A percentile compares a stretch with the other conserved stretches of the same genome.
Conservation (phyloP, 2,329 filamentous ascomycete genomes). For the Lachnellula occidentalis region DNA sequence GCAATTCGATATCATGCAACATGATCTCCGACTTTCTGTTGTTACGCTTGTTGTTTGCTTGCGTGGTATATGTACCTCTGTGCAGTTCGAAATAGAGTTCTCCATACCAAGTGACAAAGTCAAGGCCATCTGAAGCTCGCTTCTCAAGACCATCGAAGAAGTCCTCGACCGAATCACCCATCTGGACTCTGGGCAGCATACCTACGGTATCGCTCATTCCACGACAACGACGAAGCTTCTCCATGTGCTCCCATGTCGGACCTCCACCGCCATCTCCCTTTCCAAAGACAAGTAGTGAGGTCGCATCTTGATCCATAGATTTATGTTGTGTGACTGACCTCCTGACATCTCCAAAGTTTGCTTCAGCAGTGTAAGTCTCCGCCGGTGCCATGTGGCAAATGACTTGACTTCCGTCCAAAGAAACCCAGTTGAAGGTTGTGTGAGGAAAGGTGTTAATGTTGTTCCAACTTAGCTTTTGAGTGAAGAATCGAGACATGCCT, state of each 20-base stretch:
- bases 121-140: conserved; percentile 55
- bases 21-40: conserved; percentile 82
- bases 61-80: conserved; percentile 93
- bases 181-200: conserved; percentile 76
- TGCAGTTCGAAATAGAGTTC: conserved; percentile 98
- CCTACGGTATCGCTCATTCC: conserved; percentile 86
- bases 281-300: conserved; percentile 87
- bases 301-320: conserved; percentile 87
- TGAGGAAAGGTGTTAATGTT: conserved; percentile 99
- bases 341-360: conserved; percentile 90
- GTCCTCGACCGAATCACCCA: conserved; percentile 86
- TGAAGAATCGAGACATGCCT: conserved; percentile 96
- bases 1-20: conserved; percentile 79
- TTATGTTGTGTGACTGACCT: conserved; percentile 90
- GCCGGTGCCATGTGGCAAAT: conserved; percentile 96
- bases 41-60: conserved; percentile 94
- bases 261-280: conserved; percentile 96
- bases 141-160: conserved; percentile 85
- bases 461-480: conserved; percentile 98
- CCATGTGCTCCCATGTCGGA: conserved; percentile 87
- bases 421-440: conserved; percentile 98
- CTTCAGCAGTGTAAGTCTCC: conserved; percentile 92
- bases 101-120: conserved; percentile 93
- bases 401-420: conserved; percentile 91
- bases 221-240: conserved; percentile 89